Evolutionary conservation across 306 rosid genomes (phyloP).

Genomic region (Herpetospermum pedunculosum): DNA sequence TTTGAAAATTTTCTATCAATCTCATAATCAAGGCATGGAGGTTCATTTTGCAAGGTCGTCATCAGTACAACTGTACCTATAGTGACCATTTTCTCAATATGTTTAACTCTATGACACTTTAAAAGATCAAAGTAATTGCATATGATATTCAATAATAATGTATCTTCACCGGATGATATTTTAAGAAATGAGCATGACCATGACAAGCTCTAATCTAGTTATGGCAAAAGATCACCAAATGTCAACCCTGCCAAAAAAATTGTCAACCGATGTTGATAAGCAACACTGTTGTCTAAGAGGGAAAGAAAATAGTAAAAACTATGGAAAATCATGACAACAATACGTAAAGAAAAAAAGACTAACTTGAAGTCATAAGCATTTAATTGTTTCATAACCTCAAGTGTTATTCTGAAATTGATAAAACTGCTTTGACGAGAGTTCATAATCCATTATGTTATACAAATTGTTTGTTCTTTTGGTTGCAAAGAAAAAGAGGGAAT

Average conservation of each 20-base stretch:
- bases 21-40: constrained; percentile 79
- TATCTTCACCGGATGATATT: constrained; percentile 89
- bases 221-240: constrained; percentile 96
- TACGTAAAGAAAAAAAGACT: constrained; percentile 9
- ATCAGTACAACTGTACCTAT: constrained; percentile 80
- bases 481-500: too few relatives aligned
- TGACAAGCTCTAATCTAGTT: constrained; percentile 88
- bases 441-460: background rate
- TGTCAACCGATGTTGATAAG: constrained; percentile 15
- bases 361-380: constrained; percentile 88
- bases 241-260: constrained; percentile 56
- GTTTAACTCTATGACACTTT: constrained; percentile 2
- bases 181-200: constrained; percentile 90
- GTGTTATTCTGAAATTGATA: constrained; percentile 65
- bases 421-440: background rate
- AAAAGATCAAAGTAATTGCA: too few relatives aligned
- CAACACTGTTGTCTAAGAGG: background rate
- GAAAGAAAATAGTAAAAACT: background rate
- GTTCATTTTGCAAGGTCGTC: constrained; percentile 87
- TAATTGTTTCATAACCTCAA: constrained; percentile 89
- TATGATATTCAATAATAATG: constrained; percentile 9
- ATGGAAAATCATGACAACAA: background rate
- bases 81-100: constrained; percentile 12
- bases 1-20: constrained; percentile 62
- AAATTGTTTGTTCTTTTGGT: too few relatives aligned